Conservation (phyloP, 177 flowering plant species). For the Telopea speciosissima region DNA sequence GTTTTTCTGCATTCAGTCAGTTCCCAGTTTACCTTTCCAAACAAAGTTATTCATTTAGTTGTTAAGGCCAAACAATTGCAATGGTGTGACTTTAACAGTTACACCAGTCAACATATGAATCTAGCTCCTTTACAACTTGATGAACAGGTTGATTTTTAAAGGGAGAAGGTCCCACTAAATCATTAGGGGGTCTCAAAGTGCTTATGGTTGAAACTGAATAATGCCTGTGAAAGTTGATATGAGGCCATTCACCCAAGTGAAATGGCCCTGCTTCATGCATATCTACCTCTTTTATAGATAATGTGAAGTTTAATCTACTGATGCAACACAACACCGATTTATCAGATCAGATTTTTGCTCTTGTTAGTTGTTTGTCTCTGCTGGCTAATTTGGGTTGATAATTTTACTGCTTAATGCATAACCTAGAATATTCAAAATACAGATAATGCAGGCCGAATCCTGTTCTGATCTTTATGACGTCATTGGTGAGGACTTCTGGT, state of each 20-base stretch:
- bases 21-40: too few relatives aligned
- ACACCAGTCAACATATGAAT: too few relatives aligned
- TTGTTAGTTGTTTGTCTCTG: neutral
- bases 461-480: constrained; percentile 66
- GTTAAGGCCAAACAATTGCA: too few relatives aligned
- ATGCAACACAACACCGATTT: neutral
- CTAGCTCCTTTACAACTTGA: too few relatives aligned
- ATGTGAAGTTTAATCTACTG: neutral
- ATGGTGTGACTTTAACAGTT: too few relatives aligned
- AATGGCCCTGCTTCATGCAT: neutral
- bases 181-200: neutral
- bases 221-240: neutral
- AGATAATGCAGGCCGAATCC: constrained; percentile 65
- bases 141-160: too few relatives aligned
- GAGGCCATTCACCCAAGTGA: neutral
- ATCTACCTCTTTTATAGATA: neutral
- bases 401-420: neutral
- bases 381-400: neutral
- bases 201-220: neutral
- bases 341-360: neutral
- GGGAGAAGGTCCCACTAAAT: neutral
- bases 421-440: constrained; percentile 15
- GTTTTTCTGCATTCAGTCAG: too few relatives aligned
- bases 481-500: constrained; percentile 91
- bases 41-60: too few relatives aligned